Base-by-base conservation (phyloP, 2,329 filamentous ascomycete genomes). In the Claviceps pusilla region DNA sequence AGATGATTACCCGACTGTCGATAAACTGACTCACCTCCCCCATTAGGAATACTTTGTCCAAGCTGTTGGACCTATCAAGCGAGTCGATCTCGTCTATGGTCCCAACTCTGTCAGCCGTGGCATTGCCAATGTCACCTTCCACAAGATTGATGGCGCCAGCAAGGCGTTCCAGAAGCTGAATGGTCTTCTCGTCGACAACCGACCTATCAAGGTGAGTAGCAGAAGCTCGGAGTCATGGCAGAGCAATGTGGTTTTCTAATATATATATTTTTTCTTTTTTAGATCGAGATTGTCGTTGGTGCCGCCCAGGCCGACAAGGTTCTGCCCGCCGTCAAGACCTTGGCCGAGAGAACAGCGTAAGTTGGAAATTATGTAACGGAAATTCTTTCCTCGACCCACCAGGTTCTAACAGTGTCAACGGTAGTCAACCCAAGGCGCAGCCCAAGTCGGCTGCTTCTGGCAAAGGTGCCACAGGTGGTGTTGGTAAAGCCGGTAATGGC, bases 11-110 rank as follows among this genome's bases (percentile, higher is more conserved):
- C 60, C 61, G 59, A 58, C 61, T 64, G 61, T 61, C 62, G 70
- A 68, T 72, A 76, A 65, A 87, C 86, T 89, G 82, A 89, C 83
- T 71, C 74, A n/a, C 69, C 75, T 76, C 70, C 71, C 72, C 70
- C 71, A 71, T 74, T 89, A 98, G 93, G 93, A 98, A 75, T 98
- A 97, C 73, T 97, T 98, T 71, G 74, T 78, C 66, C 85, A 88
- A 67, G 86, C 87, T 64, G 83, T 95, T 69, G 91, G 90, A 62
- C 81, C 86, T 59, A 87, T 97, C 72, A 96, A 94, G 79, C 86
- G 80, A 71, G 88, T 94, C 59, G 84, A 93, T 63, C 77, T 98
- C 64, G 89, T 87, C 52, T 98, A 98, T 73, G 93, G 91, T 64
- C 88, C 91, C 59, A 89, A 87, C 67, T 91, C 91, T 59, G 81